These are phyloP conservation scores for Malus hybrid DNA, from an alignment of 331 rosid genomes.

Conservation along the genomic window DNA sequence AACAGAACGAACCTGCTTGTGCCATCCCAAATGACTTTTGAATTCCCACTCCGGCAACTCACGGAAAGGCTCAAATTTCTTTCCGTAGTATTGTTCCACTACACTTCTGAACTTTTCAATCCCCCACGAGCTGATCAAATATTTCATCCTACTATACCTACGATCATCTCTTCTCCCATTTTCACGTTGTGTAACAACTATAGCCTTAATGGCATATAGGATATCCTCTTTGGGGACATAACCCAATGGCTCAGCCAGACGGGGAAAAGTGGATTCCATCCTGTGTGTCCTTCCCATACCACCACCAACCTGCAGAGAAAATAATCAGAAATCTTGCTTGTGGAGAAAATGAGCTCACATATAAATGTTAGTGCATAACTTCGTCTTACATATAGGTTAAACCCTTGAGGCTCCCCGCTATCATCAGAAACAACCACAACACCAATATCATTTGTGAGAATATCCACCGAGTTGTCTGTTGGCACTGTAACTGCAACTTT, in stretches of 20 bases:
- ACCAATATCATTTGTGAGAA: slow-evolving; percentile 90
- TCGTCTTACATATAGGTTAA: slow-evolving; percentile 79
- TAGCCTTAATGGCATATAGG: slow-evolving; percentile 86
- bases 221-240: slow-evolving; percentile 95
- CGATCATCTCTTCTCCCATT: slow-evolving; percentile 98
- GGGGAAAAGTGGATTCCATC: slow-evolving; percentile 76
- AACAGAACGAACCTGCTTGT: slow-evolving; percentile 71
- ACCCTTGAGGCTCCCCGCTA: slow-evolving; percentile 84
- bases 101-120: slow-evolving; percentile 77
- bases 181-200: slow-evolving; percentile 90
- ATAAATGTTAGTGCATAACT: neutral
- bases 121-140: slow-evolving; percentile 91
- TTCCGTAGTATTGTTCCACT: slow-evolving; percentile 80
- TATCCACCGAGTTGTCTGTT: slow-evolving; percentile 85
- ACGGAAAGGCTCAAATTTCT: slow-evolving; percentile 73
- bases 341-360: neutral
- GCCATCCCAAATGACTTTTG: slow-evolving; percentile 93
- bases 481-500: slow-evolving; percentile 97
- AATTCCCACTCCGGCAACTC: slow-evolving; percentile 89
- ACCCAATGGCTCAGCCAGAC: slow-evolving; percentile 80
- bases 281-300: slow-evolving; percentile 99
- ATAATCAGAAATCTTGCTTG: slow-evolving; percentile 11
- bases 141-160: slow-evolving; percentile 88
- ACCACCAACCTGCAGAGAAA: slow-evolving; percentile 82
- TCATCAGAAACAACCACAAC: slow-evolving; percentile 78